Conservation (phyloP, 2,329 filamentous ascomycete species). For the Triangularia verruculosa region DNA sequence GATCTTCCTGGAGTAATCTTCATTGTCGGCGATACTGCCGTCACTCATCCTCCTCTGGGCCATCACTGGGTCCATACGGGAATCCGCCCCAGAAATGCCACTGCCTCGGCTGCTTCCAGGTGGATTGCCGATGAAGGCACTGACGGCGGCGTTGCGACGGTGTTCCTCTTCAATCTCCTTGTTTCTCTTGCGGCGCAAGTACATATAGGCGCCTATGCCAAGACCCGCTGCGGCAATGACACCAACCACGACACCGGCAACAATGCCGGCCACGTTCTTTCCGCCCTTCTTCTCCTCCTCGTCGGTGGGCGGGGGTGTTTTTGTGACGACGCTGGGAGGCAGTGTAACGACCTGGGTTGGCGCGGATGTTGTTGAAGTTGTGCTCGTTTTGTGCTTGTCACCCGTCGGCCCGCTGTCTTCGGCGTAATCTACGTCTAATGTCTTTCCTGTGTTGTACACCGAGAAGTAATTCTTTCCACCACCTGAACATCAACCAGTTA, state of each 20-base stretch:
- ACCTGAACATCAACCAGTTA: constrained; percentile 39
- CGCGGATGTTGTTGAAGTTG: constrained; percentile 16
- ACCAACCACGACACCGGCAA: constrained; percentile 82
- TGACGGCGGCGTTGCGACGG: constrained; percentile 74
- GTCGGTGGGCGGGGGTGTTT: constrained; percentile 28
- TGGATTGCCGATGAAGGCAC: constrained; percentile 68
- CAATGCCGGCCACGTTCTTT: constrained; percentile 79
- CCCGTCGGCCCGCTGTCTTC: constrained; percentile 27
- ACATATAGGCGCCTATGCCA: constrained; percentile 68
- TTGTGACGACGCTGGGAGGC: constrained; percentile 19
- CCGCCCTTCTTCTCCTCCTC: constrained; percentile 33
- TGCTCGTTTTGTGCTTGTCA: constrained; percentile 31
- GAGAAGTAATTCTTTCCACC: constrained; percentile 52
- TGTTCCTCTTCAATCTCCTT: constrained; percentile 80
- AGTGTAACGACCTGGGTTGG: constrained; percentile 10
- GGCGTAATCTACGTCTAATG: constrained; percentile 39
- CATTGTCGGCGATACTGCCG: constrained; percentile 94
- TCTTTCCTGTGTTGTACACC: constrained; percentile 50
- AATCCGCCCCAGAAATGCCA: constrained; percentile 71
- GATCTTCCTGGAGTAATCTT: constrained; percentile 95
- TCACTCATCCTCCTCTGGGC: constrained; percentile 82
- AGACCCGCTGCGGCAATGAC: constrained; percentile 67
- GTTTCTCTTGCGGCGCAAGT: constrained; percentile 71
- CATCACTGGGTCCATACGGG: constrained; percentile 83
- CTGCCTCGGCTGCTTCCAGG: constrained; percentile 55